phyloP scores from a whole-genome alignment of 352 stramenopile genomes.

The Pythium phragmitis region DNA sequence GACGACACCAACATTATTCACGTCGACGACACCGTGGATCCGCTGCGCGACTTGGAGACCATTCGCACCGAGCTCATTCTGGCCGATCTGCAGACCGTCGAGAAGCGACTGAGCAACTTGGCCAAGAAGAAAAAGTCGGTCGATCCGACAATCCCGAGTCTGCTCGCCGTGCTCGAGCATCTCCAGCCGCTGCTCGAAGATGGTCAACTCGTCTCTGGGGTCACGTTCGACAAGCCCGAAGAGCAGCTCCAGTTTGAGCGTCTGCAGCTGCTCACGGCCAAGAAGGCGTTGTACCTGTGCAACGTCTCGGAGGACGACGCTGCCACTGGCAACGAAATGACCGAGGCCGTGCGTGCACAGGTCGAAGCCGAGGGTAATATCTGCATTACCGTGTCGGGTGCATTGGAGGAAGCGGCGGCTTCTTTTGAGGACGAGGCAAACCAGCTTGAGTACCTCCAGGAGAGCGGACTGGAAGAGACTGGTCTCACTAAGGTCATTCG shows the following conservation, averaged over 20 bases:
- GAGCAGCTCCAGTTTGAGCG: slow-evolving; percentile 86
- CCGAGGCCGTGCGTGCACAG: slow-evolving; percentile 63
- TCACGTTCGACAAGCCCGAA: slow-evolving; percentile 73
- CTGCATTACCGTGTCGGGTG: slow-evolving; percentile 72
- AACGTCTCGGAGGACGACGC: slow-evolving; percentile 97
- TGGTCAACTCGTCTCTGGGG: slow-evolving; percentile 56
- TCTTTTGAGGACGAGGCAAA: slow-evolving; percentile 90
- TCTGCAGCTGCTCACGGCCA: slow-evolving; percentile 86
- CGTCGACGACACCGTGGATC: slow-evolving; percentile 95
- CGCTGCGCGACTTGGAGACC: slow-evolving; percentile 96
- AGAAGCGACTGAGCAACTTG: slow-evolving; percentile 59
- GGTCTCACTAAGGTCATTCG: slow-evolving; percentile 86
- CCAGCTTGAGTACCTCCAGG: slow-evolving; percentile 93
- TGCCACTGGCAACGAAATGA: slow-evolving; percentile 93
- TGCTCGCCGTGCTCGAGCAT: slow-evolving; percentile 62
- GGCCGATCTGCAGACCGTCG: slow-evolving; percentile 80
- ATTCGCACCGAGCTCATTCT: slow-evolving; percentile 98
- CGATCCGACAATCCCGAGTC: slow-evolving; percentile 49
- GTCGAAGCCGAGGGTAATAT: slow-evolving; percentile 70
- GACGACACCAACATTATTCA: slow-evolving; percentile 98
- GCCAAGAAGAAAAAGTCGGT: slow-evolving; percentile 79
- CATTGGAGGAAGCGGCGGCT: slow-evolving; percentile 74
- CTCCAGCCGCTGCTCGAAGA: slow-evolving; percentile 80
- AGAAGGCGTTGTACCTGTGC: slow-evolving; percentile 96
- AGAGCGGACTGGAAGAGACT: slow-evolving; percentile 69